phyloP scores from a whole-genome alignment of 495 filamentous ascomycete genomes.

The Aspergillus hancockii region DNA sequence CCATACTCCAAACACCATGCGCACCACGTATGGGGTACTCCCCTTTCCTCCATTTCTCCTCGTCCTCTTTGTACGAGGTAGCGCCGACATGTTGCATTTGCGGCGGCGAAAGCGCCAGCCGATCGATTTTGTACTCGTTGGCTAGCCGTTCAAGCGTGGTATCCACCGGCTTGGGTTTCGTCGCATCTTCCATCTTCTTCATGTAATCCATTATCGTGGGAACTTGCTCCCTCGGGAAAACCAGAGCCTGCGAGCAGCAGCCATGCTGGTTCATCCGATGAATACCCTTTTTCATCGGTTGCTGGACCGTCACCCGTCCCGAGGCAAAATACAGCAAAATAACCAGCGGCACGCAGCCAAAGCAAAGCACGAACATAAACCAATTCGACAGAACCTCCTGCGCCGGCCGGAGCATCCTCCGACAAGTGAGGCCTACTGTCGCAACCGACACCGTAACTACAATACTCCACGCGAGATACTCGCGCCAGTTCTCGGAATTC shows the following conservation, averaged over 20 bases:
- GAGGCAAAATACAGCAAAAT: slow-evolving; percentile 39
- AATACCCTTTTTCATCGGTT: slow-evolving; percentile 32
- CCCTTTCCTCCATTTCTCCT: slow-evolving; percentile 16
- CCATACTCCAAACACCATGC: slow-evolving; percentile 34
- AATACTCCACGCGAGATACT: slow-evolving; percentile 38
- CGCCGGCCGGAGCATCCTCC: slow-evolving; percentile 17
- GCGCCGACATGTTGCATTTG: slow-evolving; percentile 35
- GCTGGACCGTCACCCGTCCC: slow-evolving; percentile 37
- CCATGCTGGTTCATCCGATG: slow-evolving; percentile 37
- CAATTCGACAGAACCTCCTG: slow-evolving; percentile 27
- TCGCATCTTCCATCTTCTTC: slow-evolving; percentile 15
- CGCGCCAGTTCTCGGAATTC: slow-evolving; percentile 53
- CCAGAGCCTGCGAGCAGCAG: slow-evolving; percentile 41
- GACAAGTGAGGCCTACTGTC: slow-evolving; percentile 18
- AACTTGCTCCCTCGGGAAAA: slow-evolving; percentile 31
- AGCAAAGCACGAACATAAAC: slow-evolving; percentile 25
- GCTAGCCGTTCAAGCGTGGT: slow-evolving; percentile 26
- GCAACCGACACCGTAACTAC: slow-evolving; percentile 24
- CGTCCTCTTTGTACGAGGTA: slow-evolving; percentile 28
- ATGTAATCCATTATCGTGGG: slow-evolving; percentile 24
- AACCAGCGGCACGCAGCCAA: slow-evolving; percentile 31
- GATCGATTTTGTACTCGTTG: slow-evolving; percentile 17
- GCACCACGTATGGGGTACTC: slow-evolving; percentile 25
- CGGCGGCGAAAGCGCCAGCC: slow-evolving; percentile 28
- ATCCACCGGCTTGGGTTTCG: slow-evolving; percentile 22